Percentiles rank a stretch among this genome's conserved stretches.
These are phyloP conservation scores for Lathyrus tuberosus DNA, from an alignment of 306 rosid species.

Conservation along the genomic window DNA sequence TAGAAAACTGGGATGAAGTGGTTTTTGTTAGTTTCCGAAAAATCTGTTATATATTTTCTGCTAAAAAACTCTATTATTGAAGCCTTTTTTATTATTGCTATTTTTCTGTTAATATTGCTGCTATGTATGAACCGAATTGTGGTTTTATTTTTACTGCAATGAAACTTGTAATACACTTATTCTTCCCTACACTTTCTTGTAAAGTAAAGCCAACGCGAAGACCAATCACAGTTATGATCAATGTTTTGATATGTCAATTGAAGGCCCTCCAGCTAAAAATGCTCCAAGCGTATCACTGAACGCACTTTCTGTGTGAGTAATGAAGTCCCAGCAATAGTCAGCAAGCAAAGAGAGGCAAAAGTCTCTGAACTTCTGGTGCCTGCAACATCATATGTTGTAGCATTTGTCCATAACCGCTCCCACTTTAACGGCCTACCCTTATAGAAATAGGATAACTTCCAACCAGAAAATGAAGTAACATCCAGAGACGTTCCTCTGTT, in stretches of 20 bases:
- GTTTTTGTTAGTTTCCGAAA: too few relatives aligned
- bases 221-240: constrained; percentile 93
- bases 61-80: too few relatives aligned
- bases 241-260: constrained; percentile 92
- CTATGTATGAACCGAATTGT: too few relatives aligned
- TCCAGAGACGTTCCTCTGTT: not conserved
- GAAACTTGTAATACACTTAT: too few relatives aligned
- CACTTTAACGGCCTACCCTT: too few relatives aligned
- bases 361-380: constrained; percentile 99
- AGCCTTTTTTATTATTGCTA: too few relatives aligned
- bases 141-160: too few relatives aligned
- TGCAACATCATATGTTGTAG: too few relatives aligned
- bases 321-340: constrained; percentile 95
- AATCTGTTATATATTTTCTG: too few relatives aligned
- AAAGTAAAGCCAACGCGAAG: constrained; percentile 92
- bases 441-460: constrained; percentile 47
- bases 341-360: constrained; percentile 94
- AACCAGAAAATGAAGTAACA: constrained; percentile 35
- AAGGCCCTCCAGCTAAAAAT: constrained; percentile 96
- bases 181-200: constrained; percentile 97
- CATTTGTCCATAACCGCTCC: constrained; percentile 50
- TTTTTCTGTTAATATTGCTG: too few relatives aligned
- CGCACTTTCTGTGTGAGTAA: constrained; percentile 91
- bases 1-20: too few relatives aligned
- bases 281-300: constrained; percentile 99